Evolutionary conservation across 441 rosid genomes (phyloP).

Genomic region (Mallotus japonicus): DNA sequence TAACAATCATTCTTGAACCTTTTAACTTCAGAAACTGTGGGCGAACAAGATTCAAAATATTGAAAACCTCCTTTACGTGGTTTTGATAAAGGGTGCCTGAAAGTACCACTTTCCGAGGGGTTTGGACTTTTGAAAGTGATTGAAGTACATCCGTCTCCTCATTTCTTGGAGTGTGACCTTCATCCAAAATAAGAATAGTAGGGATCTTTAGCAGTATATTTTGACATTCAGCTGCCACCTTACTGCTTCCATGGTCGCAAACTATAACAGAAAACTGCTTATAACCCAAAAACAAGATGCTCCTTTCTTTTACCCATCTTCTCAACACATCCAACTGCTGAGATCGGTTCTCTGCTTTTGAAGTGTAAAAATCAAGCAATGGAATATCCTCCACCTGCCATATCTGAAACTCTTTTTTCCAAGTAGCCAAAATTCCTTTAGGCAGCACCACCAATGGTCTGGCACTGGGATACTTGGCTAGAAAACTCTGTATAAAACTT

Average conservation of each 20-base stretch:
- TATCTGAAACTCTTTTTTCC: constrained; percentile 65
- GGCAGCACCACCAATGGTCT: constrained; percentile 71
- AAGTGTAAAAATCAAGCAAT: constrained; percentile 55
- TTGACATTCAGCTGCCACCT: constrained; percentile 36
- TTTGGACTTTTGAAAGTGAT: constrained; percentile 61
- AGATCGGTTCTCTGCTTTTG: constrained; percentile 55
- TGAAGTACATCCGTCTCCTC: constrained; percentile 57
- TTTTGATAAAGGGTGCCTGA: constrained; percentile 80
- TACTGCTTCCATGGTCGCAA: constrained; percentile 39
- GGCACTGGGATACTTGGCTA: constrained; percentile 58
- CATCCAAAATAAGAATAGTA: constrained; percentile 68
- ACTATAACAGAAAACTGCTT: constrained; percentile 61
- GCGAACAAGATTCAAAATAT: constrained; percentile 63
- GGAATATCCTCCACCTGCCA: constrained; percentile 71
- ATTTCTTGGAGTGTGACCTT: constrained; percentile 78
- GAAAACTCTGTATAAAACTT: constrained; percentile 70
- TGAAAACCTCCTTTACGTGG: constrained; percentile 72
- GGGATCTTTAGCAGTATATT: constrained; percentile 59
- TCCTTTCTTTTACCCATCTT: constrained; percentile 54
- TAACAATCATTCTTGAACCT: constrained; percentile 35
- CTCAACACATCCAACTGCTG: constrained; percentile 56
- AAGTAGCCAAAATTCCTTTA: constrained; percentile 65
- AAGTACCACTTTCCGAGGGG: constrained; percentile 69
- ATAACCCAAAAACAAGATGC: constrained; percentile 70
- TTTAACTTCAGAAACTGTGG: constrained; percentile 63